Conservation (phyloP, 352 stramenopile species). For the Globisporangium spinosum region DNA sequence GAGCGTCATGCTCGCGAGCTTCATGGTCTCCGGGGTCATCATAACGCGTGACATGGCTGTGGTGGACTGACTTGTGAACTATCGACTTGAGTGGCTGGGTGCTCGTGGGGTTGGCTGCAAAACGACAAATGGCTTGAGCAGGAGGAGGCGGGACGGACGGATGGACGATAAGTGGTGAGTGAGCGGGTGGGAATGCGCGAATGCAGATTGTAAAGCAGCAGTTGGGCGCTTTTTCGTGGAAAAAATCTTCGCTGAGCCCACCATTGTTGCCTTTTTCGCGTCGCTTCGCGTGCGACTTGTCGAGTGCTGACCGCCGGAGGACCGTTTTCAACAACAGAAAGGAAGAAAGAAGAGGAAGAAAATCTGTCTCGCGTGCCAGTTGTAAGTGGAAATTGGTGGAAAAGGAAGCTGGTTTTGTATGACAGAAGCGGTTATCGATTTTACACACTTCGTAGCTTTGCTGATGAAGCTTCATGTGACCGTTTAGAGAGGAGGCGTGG, state of each 20-base stretch:
- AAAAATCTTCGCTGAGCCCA: neutral
- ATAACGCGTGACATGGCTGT: slow-evolving; percentile 1
- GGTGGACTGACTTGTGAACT: neutral
- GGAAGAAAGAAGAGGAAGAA: neutral
- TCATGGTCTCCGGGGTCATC: slow-evolving; percentile 30
- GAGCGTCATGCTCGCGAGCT: slow-evolving; percentile 22
- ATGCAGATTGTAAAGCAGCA: neutral
- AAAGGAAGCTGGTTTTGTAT: too few species aligned
- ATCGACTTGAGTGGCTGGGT: neutral
- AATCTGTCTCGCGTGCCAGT: neutral
- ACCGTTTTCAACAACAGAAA: neutral
- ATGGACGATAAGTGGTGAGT: neutral
- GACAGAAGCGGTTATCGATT: too few species aligned
- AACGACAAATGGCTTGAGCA: neutral
- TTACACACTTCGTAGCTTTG: too few species aligned
- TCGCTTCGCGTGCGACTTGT: neutral
- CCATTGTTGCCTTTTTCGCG: neutral
- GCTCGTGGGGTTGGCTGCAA: neutral
- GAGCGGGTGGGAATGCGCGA: neutral
- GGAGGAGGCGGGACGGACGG: neutral
- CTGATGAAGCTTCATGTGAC: too few species aligned
- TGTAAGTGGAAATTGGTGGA: too few species aligned
- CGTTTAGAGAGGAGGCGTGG: too few species aligned
- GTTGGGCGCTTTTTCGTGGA: neutral
- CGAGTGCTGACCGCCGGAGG: neutral